Evolutionary conservation across 2,329 filamentous ascomycete genomes (phyloP).

Genomic region (Sarocladium brachiariae): DNA sequence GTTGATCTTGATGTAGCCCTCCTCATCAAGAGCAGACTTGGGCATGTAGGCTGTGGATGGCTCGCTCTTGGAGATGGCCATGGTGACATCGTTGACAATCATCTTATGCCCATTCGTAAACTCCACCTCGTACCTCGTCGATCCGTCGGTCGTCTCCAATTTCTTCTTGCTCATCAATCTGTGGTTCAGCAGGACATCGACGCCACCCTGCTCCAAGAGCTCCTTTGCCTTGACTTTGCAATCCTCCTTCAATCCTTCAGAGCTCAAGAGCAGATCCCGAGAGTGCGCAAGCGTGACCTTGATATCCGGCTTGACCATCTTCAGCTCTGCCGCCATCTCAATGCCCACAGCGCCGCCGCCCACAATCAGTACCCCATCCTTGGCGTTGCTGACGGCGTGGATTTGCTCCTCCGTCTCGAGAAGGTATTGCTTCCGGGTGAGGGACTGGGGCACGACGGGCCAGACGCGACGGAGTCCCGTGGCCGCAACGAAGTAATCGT

Average conservation of each 20-base stretch:
- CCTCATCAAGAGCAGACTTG: constrained; percentile 46
- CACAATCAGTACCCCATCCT: constrained; percentile 60
- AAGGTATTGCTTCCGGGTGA: constrained; percentile 56
- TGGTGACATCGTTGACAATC: constrained; percentile 58
- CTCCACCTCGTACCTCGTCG: constrained; percentile 36
- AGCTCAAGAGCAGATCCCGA: constrained; percentile 60
- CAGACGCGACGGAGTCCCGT: constrained; percentile 64
- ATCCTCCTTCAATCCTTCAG: constrained; percentile 63
- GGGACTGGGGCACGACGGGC: constrained; percentile 65
- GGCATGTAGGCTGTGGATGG: constrained; percentile 61
- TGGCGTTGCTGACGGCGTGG: constrained; percentile 41
- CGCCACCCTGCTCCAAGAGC: constrained; percentile 53
- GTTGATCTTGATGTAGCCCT: constrained; percentile 59
- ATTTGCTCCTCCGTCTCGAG: constrained; percentile 56
- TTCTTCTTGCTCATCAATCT: constrained; percentile 45
- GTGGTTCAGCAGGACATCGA: constrained; percentile 57
- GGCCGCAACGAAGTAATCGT: constrained; percentile 71
- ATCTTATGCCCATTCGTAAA: constrained; percentile 56
- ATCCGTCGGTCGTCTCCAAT: constrained; percentile 36
- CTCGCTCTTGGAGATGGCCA: constrained; percentile 57
- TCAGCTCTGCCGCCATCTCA: constrained; percentile 76
- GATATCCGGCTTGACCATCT: constrained; percentile 55
- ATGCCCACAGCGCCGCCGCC: constrained; percentile 73
- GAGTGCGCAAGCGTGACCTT: constrained; percentile 72
- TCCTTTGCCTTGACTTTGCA: constrained; percentile 57